Evolutionary conservation across 164 flowering plant species (phyloP), one percentile per base, ranked within the genome.

Genomic region (Chloranthus sessilifolius): DNA sequence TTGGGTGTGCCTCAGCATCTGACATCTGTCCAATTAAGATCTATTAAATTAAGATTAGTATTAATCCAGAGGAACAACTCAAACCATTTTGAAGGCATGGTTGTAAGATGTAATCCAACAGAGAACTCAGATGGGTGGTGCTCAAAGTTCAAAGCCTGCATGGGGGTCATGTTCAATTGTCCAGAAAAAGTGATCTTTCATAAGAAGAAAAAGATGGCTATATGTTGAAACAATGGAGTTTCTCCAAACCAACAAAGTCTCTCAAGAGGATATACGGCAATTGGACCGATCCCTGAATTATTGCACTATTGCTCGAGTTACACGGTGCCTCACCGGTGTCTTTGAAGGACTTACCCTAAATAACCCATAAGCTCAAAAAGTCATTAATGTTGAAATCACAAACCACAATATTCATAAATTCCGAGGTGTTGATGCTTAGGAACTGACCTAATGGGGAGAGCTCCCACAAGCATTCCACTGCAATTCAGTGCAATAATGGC

Each of bases 331-430:
- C 25, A 91, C 98, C 2, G 98, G 98, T 6, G 98, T 91, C 85
- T 91, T 91, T 17, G 98, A 91, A 40, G 98, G 98, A 70, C 98
- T 91, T 43, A 91, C 90, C 88, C 98, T 91, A 73, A 2, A 28
- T 11, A 59, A 45, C 20, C 27, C 19, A 50, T 25, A 47, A 40
- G 5, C 37, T 7, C 25, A n/a, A 47, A 33, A 42, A 33, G 12
- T 19, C 47, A 12, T 35, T 17, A 5, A 20, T 7, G 21, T 9
- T 14, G 20, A 7, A 34, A 41, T 38, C 30, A 34, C 16, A 34
- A 22, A 39, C 35, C 26, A 50, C 23, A 7, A 12, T n/a, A 2
- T 6, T 29, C 4, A 11, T 30, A 20, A 31, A 7, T n/a, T n/a
- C n/a, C n/a, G 15, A 19, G 9, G n/a, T 3, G 11, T 34, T 12